Evolutionary conservation across 208 protist species (phyloP).

Genomic region (Crithidia sp.): DNA sequence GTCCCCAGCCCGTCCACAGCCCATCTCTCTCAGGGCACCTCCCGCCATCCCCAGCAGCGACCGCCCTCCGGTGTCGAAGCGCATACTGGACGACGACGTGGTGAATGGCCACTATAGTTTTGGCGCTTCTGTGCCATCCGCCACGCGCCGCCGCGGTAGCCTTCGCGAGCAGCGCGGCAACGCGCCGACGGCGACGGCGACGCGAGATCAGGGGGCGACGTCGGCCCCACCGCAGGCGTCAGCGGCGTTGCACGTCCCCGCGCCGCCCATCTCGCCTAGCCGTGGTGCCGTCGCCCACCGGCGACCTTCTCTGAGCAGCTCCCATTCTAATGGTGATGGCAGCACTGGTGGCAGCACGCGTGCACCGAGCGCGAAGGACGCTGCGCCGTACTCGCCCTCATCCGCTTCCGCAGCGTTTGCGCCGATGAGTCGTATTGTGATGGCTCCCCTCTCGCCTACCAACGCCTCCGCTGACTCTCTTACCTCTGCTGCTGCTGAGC

Average conservation of each 20-base stretch:
- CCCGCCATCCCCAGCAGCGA: background rate
- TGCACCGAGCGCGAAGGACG: background rate
- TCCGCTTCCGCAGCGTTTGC: background rate
- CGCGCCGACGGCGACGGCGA: background rate
- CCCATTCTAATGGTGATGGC: background rate
- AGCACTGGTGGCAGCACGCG: background rate
- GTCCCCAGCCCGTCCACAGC: background rate
- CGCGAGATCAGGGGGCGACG: no score
- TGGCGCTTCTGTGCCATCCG: background rate
- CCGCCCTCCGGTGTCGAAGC: background rate
- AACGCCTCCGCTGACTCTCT: background rate
- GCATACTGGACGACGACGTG: background rate
- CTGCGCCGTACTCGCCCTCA: background rate
- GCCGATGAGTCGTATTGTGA: background rate
- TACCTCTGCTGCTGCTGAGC: background rate
- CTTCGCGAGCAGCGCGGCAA: background rate
- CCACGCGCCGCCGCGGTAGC: background rate
- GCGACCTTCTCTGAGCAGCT: background rate
- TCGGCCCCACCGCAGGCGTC: background rate
- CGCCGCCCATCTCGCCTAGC: background rate
- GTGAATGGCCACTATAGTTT: background rate
- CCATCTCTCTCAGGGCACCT: background rate
- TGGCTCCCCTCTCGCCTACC: conserved; percentile 1
- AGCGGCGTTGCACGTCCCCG: conserved; percentile 6
- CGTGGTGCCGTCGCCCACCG: background rate